Percentiles rank a stretch among this genome's conserved stretches.
Conservation (phyloP, 2,329 filamentous ascomycete species). For the Stemphylium lycopersici region DNA sequence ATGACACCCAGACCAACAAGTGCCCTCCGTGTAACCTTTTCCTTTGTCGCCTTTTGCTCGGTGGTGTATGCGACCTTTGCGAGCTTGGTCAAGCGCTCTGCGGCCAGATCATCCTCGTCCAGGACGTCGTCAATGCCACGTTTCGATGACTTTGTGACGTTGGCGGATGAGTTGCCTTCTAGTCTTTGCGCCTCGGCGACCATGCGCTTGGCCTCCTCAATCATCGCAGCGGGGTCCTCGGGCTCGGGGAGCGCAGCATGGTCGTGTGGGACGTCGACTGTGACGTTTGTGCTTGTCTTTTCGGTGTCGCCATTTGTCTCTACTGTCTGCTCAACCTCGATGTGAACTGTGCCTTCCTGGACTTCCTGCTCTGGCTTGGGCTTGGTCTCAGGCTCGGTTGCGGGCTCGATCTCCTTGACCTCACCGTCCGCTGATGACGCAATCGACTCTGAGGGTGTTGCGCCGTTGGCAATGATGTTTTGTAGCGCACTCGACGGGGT, state of each 20-base stretch:
- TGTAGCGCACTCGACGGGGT: conserved; percentile 54
- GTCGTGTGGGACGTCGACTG: conserved; percentile 74
- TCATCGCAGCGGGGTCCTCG: conserved; percentile 81
- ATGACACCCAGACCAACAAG: conserved; percentile 86
- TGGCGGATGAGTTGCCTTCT: conserved; percentile 40
- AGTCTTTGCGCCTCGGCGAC: conserved; percentile 72
- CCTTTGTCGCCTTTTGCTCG: conserved; percentile 80
- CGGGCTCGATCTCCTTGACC: conserved; percentile 27
- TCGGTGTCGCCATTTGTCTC: conserved; percentile 66
- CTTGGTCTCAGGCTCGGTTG: conserved; percentile 14
- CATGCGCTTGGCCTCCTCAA: conserved; percentile 86
- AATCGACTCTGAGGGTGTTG: conserved; percentile 31
- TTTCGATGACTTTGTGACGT: conserved; percentile 36
- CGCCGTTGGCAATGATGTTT: conserved; percentile 41
- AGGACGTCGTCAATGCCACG: conserved; percentile 65
- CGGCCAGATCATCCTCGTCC: conserved; percentile 55
- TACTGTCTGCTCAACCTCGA: conserved; percentile 71
- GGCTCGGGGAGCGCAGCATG: conserved; percentile 72
- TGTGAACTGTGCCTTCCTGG: conserved; percentile 62
- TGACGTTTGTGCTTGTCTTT: conserved; percentile 73
- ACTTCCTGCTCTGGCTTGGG: conserved; percentile 14
- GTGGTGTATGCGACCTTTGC: conserved; percentile 63
- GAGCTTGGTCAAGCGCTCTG: conserved; percentile 70
- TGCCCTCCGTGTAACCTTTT: conserved; percentile 84
- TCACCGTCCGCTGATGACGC: conserved; percentile 54